Evolutionary conservation across 2,329 filamentous ascomycete species (phyloP), one percentile per base, ranked within the genome.

Genomic region (Beauveria sp.): DNA sequence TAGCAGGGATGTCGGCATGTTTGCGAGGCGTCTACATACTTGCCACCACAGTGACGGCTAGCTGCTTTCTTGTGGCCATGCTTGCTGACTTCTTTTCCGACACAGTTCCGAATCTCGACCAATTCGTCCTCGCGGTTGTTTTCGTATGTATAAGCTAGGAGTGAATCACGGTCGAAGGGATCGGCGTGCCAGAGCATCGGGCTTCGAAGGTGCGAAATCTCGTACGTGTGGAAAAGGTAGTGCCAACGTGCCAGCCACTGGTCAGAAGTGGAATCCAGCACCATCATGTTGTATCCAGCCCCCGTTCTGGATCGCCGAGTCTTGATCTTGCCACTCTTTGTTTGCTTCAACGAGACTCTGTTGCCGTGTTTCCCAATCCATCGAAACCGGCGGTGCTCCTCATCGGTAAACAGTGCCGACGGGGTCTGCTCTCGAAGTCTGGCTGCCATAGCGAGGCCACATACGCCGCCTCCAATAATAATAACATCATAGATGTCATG

Each of bases 141-240:
- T 61, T 82, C 79, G 67, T 89, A 85, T 0, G 88, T 81, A 72
- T 87, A 89, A 1, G 85, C 86, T 24, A 93, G 74, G 67, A 93
- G 74, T 0, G 86, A 86, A 74, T 93, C 90, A 1, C 89, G 79
- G 71, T 93, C 89, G 1, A 82, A 78, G 0, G 90, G 90, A 68
- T 93, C 89, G 16, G 90, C 79, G 69, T 95, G 90, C 76, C 91
- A 93, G 68, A 93, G 89, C 87, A 93, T 89, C 0, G 89, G 90
- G 66, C 88, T 92, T 18, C 90, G 81, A 45, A 95, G 75, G 67
- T 92, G 84, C 1, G 81, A 79, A 52, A 93, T 93, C 54, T 86
- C 81, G 50, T 91, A 84, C 3, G 81, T 82, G 38, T 79, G 77
- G 73, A 93, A 93, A 3, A 88, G 79, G 16, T 79, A 76, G 50